Percentiles rank a stretch among this genome's conserved stretches.
Conservation (phyloP, 805 yeast species). For the Pichia rugopelliculosa region DNA sequence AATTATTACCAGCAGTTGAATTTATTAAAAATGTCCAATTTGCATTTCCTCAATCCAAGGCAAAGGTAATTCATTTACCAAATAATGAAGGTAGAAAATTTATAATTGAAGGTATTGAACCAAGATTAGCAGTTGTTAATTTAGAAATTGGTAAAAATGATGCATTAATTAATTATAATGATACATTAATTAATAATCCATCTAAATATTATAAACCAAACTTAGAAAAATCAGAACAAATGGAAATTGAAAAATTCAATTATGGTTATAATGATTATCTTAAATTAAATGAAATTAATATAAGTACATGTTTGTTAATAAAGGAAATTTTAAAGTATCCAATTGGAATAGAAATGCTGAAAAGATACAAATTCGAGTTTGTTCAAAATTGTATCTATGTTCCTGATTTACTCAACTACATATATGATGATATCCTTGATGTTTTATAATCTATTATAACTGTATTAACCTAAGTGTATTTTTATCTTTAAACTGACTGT, state of each 20-base stretch:
- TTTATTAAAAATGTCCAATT: constrained; percentile 89
- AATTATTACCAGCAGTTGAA: constrained; percentile 88
- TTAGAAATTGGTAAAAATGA: constrained; percentile 39
- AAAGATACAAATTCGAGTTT: constrained; percentile 26
- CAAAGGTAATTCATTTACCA: constrained; percentile 76
- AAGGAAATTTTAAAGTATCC: constrained; percentile 29
- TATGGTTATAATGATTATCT: constrained; percentile 28
- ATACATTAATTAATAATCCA: constrained; percentile 8
- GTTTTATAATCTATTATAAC: neutral
- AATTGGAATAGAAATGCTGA: constrained; percentile 28
- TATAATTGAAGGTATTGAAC: constrained; percentile 90
- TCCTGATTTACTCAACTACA: constrained; percentile 28
- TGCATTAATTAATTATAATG: constrained; percentile 21
- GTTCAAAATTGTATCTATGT: constrained; percentile 28
- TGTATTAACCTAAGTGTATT: neutral
- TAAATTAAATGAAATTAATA: constrained; percentile 33
- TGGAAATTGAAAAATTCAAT: constrained; percentile 25
- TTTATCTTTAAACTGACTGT: neutral
- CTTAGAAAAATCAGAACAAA: constrained; percentile 21
- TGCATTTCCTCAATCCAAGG: constrained; percentile 82
- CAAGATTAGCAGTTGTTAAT: constrained; percentile 56
- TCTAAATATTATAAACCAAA: constrained; percentile 13
- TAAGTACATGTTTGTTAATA: constrained; percentile 31
- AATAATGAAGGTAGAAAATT: constrained; percentile 62
- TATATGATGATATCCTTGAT: constrained; percentile 16